These are phyloP conservation scores for Geotrichum histeridarum DNA, from an alignment of 1,139 yeast species.

Conservation along the genomic window DNA sequence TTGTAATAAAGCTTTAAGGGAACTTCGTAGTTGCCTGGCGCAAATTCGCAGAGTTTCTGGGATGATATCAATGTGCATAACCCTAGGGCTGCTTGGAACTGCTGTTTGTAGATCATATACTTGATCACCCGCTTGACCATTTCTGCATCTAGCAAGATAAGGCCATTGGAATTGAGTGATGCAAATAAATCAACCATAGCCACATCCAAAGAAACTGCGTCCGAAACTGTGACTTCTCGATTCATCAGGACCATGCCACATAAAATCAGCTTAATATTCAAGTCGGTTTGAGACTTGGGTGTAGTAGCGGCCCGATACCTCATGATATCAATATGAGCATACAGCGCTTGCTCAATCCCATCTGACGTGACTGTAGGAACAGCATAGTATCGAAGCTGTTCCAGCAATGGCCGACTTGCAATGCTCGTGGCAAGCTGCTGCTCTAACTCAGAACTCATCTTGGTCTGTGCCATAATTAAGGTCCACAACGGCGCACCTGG, in stretches of 20 bases:
- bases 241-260: slow-evolving; percentile 2
- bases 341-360: slow-evolving; percentile 13
- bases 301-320: neutral
- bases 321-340: slow-evolving; percentile 11
- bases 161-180: neutral
- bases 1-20: slow-evolving; percentile 11
- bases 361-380: slow-evolving; percentile 10
- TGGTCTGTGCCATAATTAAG: neutral
- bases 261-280: slow-evolving; percentile 8
- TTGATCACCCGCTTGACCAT: neutral
- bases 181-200: neutral
- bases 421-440: slow-evolving; percentile 7
- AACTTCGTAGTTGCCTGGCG: neutral
- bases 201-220: neutral
- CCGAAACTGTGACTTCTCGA: neutral
- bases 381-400: slow-evolving; percentile 17
- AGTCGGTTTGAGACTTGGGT: neutral
- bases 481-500: slow-evolving; percentile 3
- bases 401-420: slow-evolving; percentile 16
- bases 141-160: neutral
- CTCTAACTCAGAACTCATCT: neutral
- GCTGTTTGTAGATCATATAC: slow-evolving; percentile 3
- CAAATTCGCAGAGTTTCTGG: neutral
- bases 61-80: neutral
- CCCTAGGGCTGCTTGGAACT: slow-evolving; percentile 4